phyloP scores from a whole-genome alignment of 306 rosid genomes.

The Cucumis cinereus region DNA sequence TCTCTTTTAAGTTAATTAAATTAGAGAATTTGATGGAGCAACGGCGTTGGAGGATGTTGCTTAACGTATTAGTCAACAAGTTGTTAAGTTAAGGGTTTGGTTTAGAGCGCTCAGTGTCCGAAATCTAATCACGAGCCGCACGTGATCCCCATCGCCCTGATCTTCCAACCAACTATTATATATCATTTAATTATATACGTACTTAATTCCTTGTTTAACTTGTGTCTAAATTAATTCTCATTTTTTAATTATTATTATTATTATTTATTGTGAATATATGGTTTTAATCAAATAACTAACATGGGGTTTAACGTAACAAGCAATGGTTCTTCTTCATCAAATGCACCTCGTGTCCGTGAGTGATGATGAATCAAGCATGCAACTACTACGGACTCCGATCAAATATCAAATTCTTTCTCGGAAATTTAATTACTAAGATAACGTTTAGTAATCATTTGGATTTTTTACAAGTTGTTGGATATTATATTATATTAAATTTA shows the following conservation, averaged over 20 bases:
- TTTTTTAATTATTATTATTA: neutral
- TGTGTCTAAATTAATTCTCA: neutral
- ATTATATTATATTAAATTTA: too few species aligned
- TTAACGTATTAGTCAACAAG: constrained; percentile 49
- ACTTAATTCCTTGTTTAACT: neutral
- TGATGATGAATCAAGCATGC: neutral
- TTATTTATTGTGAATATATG: too few species aligned
- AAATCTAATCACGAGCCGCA: constrained; percentile 6
- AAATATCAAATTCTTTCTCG: too few species aligned
- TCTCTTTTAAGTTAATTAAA: too few species aligned
- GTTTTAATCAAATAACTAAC: constrained; percentile 2
- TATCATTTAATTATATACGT: neutral
- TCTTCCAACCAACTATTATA: neutral
- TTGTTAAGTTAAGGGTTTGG: neutral
- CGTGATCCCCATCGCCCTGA: neutral
- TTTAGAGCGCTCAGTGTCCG: neutral
- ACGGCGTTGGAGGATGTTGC: constrained; percentile 62
- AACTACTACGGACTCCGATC: too few species aligned
- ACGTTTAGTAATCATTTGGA: too few species aligned
- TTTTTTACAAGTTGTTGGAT: too few species aligned
- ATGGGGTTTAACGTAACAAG: neutral
- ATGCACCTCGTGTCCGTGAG: neutral
- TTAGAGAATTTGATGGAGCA: constrained; percentile 22
- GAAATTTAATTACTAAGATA: too few species aligned
- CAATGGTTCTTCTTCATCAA: neutral